Evolutionary conservation across 345 rosid species (phyloP).

Genomic region (Abelmoschus esculentus): DNA sequence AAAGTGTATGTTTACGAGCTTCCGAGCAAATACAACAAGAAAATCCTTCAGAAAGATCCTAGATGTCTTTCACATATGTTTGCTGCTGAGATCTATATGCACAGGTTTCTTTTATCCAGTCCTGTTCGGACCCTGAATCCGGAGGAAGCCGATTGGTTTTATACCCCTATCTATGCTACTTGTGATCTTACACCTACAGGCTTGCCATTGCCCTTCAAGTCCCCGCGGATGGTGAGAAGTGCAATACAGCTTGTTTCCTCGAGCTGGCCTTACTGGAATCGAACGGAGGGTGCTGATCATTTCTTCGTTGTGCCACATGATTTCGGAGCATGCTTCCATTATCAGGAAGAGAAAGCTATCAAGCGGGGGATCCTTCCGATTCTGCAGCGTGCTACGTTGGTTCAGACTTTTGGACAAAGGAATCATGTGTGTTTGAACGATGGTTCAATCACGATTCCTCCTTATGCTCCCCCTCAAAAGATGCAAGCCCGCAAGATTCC

Average conservation of each 20-base stretch:
- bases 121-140: conserved; percentile 86
- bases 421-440: conserved; percentile 86
- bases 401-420: conserved; percentile 90
- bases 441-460: conserved; percentile 91
- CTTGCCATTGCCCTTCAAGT: conserved; percentile 86
- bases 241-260: conserved; percentile 75
- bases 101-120: conserved; percentile 79
- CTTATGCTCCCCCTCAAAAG: conserved; percentile 94
- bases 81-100: conserved; percentile 94
- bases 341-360: conserved; percentile 95
- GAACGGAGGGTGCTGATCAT: conserved; percentile 91
- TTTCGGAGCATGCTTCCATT: conserved; percentile 94
- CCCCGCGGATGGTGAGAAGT: conserved; percentile 93
- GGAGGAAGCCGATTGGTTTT: conserved; percentile 95
- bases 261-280: conserved; percentile 91
- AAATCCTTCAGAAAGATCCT: conserved; percentile 83
- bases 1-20: conserved; percentile 88
- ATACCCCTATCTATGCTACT: conserved; percentile 77
- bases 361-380: conserved; percentile 82
- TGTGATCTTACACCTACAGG: conserved; percentile 98
- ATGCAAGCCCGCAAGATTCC: conserved; percentile 84
- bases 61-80: conserved; percentile 95
- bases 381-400: conserved; percentile 76
- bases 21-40: conserved; percentile 92
- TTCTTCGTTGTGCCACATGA: conserved; percentile 96